These are phyloP conservation scores for Suillus fuscotomentosus DNA, from an alignment of 768 basidiomycete species.

Conservation along the genomic window DNA sequence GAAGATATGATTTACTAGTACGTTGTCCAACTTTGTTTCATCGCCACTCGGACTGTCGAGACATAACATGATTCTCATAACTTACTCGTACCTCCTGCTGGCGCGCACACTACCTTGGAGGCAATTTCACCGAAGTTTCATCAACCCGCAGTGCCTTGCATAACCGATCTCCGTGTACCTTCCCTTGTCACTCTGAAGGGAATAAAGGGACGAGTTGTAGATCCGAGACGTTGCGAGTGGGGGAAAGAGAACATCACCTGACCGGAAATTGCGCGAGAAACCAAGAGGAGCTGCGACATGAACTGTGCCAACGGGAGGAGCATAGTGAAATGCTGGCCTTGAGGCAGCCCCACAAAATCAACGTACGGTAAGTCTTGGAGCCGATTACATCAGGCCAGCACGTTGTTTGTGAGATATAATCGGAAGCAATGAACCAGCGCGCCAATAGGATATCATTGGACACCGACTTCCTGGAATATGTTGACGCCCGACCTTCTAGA, in stretches of 20 bases:
- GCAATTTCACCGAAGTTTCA: constrained; percentile 1
- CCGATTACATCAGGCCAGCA: neutral
- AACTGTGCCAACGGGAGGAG: constrained; percentile 31
- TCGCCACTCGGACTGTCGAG: too few species aligned
- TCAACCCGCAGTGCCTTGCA: neutral
- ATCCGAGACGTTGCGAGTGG: constrained; percentile 29
- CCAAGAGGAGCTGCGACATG: constrained; percentile 25
- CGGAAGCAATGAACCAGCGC: neutral
- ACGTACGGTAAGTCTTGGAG: neutral
- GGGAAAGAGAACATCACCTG: constrained; percentile 11
- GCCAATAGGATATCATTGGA: neutral
- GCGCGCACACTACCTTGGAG: constrained; percentile 12
- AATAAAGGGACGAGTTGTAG: constrained; percentile 33
- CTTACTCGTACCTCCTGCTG: too few species aligned
- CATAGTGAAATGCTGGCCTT: constrained; percentile 9
- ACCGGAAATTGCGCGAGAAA: constrained; percentile 33
- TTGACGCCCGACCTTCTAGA: neutral
- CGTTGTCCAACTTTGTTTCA: too few species aligned
- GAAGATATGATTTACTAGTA: too few species aligned
- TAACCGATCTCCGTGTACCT: constrained; percentile 16
- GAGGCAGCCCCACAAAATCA: neutral
- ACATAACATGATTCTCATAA: too few species aligned
- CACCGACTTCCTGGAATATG: neutral
- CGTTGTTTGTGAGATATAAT: neutral
- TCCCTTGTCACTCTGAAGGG: constrained; percentile 33